Percentiles rank a stretch among this genome's conserved stretches.
Evolutionary conservation across 2,329 filamentous ascomycete genomes (phyloP).

Genomic region (Ceratocystis cubensis): DNA sequence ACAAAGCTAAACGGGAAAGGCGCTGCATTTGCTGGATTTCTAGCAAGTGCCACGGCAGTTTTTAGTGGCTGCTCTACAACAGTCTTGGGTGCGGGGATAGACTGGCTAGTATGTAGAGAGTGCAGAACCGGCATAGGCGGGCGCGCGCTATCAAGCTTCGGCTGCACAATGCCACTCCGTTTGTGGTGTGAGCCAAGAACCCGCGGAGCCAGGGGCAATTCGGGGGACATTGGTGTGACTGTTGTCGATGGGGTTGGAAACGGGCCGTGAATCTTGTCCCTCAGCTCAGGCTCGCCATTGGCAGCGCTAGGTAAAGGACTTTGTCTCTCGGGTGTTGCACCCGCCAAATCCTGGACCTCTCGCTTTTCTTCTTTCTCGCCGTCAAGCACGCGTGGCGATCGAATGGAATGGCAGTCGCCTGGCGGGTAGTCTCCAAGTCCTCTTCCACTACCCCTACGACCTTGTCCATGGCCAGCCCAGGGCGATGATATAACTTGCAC

Average conservation of each 20-base stretch:
- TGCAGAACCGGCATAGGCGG: background rate
- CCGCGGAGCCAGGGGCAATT: background rate
- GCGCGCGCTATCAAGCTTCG: background rate
- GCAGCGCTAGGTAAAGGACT: background rate
- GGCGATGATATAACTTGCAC: background rate
- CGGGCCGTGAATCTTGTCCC: background rate
- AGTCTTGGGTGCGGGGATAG: background rate
- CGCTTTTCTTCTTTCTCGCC: too few relatives aligned
- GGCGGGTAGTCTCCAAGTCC: background rate
- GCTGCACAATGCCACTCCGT: constrained; percentile 1
- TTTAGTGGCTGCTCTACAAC: background rate
- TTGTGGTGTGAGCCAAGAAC: background rate
- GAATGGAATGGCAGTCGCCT: background rate
- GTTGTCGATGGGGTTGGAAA: background rate
- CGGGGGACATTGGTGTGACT: background rate
- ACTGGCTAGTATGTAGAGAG: background rate
- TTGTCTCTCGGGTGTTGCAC: too few relatives aligned
- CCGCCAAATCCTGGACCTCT: too few relatives aligned
- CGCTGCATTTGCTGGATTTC: constrained; percentile 19
- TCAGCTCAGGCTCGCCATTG: background rate
- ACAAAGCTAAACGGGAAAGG: constrained; percentile 24
- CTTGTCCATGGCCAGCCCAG: background rate
- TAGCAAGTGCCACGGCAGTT: too few relatives aligned
- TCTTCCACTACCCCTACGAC: background rate
- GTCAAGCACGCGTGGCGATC: background rate